Evolutionary conservation across 352 stramenopile genomes (phyloP).

Genomic region (Pythium aristosporum): DNA sequence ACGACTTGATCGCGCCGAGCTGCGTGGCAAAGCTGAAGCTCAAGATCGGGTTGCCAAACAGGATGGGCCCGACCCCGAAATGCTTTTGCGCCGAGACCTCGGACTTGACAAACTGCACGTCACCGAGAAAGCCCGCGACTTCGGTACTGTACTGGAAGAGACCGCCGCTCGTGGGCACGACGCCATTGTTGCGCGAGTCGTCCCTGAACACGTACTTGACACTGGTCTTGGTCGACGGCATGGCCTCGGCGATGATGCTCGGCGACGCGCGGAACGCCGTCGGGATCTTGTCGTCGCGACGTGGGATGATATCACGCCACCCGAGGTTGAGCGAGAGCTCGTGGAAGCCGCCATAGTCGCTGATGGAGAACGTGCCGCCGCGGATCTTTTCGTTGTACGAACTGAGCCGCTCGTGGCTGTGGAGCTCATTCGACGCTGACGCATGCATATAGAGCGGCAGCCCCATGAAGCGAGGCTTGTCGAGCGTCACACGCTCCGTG

Average conservation of each 20-base stretch:
- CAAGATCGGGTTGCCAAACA: slow-evolving; percentile 72
- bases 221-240: slow-evolving; percentile 91
- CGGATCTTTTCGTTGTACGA: slow-evolving; percentile 90
- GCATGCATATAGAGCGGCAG: slow-evolving; percentile 78
- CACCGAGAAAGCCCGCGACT: slow-evolving; percentile 80
- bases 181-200: slow-evolving; percentile 84
- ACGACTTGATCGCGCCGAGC: slow-evolving; percentile 78
- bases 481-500: slow-evolving; percentile 79
- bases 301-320: slow-evolving; percentile 86
- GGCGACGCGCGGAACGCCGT: slow-evolving; percentile 89
- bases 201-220: slow-evolving; percentile 93
- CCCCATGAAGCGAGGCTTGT: slow-evolving; percentile 86
- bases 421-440: slow-evolving; percentile 77
- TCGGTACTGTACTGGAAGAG: slow-evolving; percentile 90
- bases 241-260: slow-evolving; percentile 87
- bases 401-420: slow-evolving; percentile 84
- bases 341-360: slow-evolving; percentile 84
- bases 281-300: slow-evolving; percentile 78
- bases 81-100: slow-evolving; percentile 87
- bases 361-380: slow-evolving; percentile 80
- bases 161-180: slow-evolving; percentile 85
- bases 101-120: slow-evolving; percentile 89
- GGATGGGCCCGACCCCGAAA: slow-evolving; percentile 52
- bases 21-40: slow-evolving; percentile 84
- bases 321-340: slow-evolving; percentile 83